Evolutionary conservation across 1,284 basidiomycete species (phyloP), one percentile per base, ranked within the genome.

Genomic region (Puccinia coronata): DNA sequence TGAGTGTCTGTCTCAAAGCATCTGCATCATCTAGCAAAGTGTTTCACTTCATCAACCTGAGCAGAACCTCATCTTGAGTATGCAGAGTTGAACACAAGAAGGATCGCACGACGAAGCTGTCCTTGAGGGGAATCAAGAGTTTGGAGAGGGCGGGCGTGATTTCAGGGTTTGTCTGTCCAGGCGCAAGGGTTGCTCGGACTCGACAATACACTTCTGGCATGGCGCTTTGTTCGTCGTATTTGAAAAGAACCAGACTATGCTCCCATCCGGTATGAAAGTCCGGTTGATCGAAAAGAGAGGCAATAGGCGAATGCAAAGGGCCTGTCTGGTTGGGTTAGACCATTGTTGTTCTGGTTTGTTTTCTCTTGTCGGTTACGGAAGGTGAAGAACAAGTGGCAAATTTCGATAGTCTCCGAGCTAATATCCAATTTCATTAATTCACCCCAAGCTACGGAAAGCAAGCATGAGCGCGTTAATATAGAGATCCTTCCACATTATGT

Each of bases 241-340:
- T 90, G 86, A 96, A 96, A 80, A 98, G 89, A 70, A 93, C 88
- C 59, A 99, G 88, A 4, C 90, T 91, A 86, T 97, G 96, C 82
- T 91, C 92, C 95, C 96, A 86, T 99, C 96, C 83, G 94, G 92
- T 73, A 98, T 88, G 86, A 96, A 95, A 2, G 93, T 91, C 25
- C 90, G 89, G 31, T 90, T 89, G 77, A 92, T 90, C 0, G 91
- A 91, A 84, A 95, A 93, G 2, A 99, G 88, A 0, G 96, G 96
- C 57, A 97, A 90, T 93, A 98, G 1, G 92, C 94, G 84, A 98
- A 96, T 0, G 95, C 96, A 84, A 96, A 98, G 0, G 95, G 92
- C 55, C 89, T 89, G 69, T 96, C 94, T 2, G 87, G 83, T 1
- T 84, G 84, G 28, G 90, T 9, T n/a, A 55, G 89, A 3, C 84